Percentiles rank a stretch among this genome's conserved stretches.
phyloP scores from a whole-genome alignment of 345 rosid species.

The Bruguiera parviflora region DNA sequence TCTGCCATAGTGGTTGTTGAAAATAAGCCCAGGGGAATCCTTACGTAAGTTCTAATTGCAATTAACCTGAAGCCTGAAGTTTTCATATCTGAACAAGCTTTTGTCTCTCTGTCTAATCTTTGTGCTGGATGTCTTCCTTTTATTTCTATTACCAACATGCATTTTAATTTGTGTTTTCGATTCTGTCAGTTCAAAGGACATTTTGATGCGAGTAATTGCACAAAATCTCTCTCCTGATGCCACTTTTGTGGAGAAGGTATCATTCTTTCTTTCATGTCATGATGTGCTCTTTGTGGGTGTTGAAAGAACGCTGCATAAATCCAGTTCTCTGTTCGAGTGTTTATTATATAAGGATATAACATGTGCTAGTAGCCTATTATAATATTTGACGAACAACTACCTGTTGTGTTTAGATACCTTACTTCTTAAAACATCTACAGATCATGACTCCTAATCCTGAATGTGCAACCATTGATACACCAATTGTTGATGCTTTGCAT shows the following conservation, averaged over 20 bases:
- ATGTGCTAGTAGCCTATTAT: background rate
- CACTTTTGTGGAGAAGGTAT: slow-evolving; percentile 80
- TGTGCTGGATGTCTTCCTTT: slow-evolving; percentile 3
- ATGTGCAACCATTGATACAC: slow-evolving; percentile 80
- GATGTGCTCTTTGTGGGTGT: background rate
- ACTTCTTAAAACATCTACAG: slow-evolving; percentile 37
- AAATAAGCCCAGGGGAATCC: slow-evolving; percentile 75
- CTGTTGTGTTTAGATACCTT: slow-evolving; percentile 2
- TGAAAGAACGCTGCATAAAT: background rate
- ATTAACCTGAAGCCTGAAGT: background rate
- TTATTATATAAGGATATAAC: background rate
- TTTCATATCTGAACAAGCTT: background rate
- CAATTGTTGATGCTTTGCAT: slow-evolving; percentile 95
- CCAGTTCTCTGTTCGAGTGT: background rate
- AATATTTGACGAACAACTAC: background rate
- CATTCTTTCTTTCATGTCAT: slow-evolving; percentile 5
- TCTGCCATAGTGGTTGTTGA: slow-evolving; percentile 79
- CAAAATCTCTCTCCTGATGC: slow-evolving; percentile 71
- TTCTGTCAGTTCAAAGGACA: slow-evolving; percentile 78
- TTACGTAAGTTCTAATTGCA: slow-evolving; percentile 63
- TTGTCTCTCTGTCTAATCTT: background rate
- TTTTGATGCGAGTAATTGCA: slow-evolving; percentile 92
- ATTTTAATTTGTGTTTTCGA: slow-evolving; percentile 14
- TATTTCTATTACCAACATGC: background rate
- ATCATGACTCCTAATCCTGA: slow-evolving; percentile 98